Evolutionary conservation across 116 monocot species (phyloP).

Genomic region (Thalassia testudinum): DNA sequence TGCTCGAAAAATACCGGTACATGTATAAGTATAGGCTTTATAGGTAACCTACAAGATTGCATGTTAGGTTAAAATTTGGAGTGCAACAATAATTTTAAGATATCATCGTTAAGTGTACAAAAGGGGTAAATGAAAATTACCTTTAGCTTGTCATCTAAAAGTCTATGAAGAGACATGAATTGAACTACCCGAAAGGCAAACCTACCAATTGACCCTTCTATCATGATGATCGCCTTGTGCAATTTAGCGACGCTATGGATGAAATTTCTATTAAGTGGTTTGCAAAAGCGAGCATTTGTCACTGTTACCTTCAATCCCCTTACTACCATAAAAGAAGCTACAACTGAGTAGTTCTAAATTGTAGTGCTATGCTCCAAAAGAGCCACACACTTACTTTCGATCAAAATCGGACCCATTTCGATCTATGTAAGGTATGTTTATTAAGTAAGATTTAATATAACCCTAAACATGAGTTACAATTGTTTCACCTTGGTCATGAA

Average conservation of each 20-base stretch:
- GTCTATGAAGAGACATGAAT: constrained; percentile 82
- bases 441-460: neutral
- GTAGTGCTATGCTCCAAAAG: constrained; percentile 79
- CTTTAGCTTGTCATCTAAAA: constrained; percentile 68
- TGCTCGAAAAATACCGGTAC: too few species aligned
- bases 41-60: too few species aligned
- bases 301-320: constrained; percentile 62
- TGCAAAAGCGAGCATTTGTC: constrained; percentile 88
- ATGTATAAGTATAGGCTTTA: too few species aligned
- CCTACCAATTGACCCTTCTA: constrained; percentile 86
- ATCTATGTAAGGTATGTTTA: constrained; percentile 22
- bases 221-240: constrained; percentile 68
- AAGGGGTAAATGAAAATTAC: constrained; percentile 8
- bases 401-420: constrained; percentile 63
- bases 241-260: constrained; percentile 58
- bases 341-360: constrained; percentile 72
- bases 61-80: too few species aligned
- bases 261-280: constrained; percentile 66
- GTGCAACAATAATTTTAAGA: too few species aligned
- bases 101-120: neutral
- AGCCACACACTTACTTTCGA: constrained; percentile 72
- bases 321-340: constrained; percentile 50
- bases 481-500: neutral
- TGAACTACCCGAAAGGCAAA: constrained; percentile 92
- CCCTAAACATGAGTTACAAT: too few species aligned